Conservation (phyloP, 1,139 yeast species). For the Tardiomyces blankii region DNA sequence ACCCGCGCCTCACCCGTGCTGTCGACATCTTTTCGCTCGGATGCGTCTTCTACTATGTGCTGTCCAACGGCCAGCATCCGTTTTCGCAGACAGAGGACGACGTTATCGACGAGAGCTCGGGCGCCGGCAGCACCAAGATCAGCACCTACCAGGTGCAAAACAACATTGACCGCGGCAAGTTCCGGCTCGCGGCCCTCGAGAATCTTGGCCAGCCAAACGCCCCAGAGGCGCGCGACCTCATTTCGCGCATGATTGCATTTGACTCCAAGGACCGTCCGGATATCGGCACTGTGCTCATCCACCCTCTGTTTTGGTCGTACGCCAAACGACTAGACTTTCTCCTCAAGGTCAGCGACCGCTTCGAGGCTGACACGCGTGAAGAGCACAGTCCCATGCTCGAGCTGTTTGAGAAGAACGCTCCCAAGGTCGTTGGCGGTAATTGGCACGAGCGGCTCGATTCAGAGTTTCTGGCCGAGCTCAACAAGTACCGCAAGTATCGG, state of each 20-base stretch:
- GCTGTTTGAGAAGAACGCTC: slow-evolving; percentile 47
- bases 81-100: slow-evolving; percentile 50
- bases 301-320: slow-evolving; percentile 83
- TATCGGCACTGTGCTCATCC: slow-evolving; percentile 55
- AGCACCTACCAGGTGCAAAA: slow-evolving; percentile 68
- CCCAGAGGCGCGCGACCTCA: slow-evolving; percentile 62
- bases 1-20: slow-evolving; percentile 71
- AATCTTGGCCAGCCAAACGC: slow-evolving; percentile 34
- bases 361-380: slow-evolving; percentile 78
- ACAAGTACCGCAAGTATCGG: slow-evolving; percentile 82
- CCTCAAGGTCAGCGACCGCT: slow-evolving; percentile 78
- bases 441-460: slow-evolving; percentile 74
- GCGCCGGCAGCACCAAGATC: not conserved
- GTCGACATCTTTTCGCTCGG: slow-evolving; percentile 93
- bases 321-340: slow-evolving; percentile 71
- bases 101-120: not conserved
- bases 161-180: slow-evolving; percentile 70
- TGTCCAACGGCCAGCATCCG: slow-evolving; percentile 85
- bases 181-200: slow-evolving; percentile 37
- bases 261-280: slow-evolving; percentile 69
- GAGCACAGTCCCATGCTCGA: slow-evolving; percentile 64
- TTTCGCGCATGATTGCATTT: slow-evolving; percentile 55
- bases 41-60: slow-evolving; percentile 80
- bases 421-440: slow-evolving; percentile 46
- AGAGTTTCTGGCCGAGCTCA: slow-evolving; percentile 68